Evolutionary conservation across 148 eudicot species (phyloP).

Genomic region (Camellia lanceoleosa): DNA sequence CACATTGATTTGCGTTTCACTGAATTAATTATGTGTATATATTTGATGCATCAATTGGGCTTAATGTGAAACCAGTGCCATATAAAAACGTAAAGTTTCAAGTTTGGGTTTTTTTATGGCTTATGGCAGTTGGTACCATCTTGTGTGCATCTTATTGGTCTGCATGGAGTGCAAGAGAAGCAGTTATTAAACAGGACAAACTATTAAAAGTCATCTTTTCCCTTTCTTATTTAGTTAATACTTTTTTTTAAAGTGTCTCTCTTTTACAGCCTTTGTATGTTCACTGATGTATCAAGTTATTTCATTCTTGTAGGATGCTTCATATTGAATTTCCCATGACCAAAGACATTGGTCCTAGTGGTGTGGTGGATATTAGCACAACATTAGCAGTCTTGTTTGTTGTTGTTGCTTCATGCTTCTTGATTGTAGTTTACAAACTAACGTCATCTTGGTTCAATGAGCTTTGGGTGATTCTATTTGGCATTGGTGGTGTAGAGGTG

Average conservation of each 20-base stretch:
- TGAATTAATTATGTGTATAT: no score
- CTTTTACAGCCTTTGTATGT: neutral
- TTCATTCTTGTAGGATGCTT: slow-evolving; percentile 51
- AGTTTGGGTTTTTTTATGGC: slow-evolving; percentile 52
- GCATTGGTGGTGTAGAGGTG: slow-evolving; percentile 82
- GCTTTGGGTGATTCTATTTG: slow-evolving; percentile 72
- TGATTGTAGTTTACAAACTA: slow-evolving; percentile 57
- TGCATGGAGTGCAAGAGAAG: no score
- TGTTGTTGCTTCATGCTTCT: slow-evolving; percentile 73
- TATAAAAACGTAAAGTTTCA: no score
- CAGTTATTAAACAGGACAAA: slow-evolving; percentile 25
- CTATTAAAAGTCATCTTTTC: slow-evolving; percentile 29
- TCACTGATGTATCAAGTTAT: neutral
- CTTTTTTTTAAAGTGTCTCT: neutral
- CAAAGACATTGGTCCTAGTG: slow-evolving; percentile 30
- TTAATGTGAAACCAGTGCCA: no score
- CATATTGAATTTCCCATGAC: slow-evolving; percentile 38
- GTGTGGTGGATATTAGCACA: slow-evolving; percentile 59
- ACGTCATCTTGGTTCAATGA: slow-evolving; percentile 73
- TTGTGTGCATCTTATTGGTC: no score
- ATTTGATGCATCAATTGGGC: no score
- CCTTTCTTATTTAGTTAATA: neutral
- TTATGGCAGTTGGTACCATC: slow-evolving; percentile 65
- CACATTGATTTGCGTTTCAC: no score
- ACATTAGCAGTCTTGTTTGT: slow-evolving; percentile 62